phyloP scores from a whole-genome alignment of 345 rosid genomes.

The Eucalyptus erythrocorys region DNA sequence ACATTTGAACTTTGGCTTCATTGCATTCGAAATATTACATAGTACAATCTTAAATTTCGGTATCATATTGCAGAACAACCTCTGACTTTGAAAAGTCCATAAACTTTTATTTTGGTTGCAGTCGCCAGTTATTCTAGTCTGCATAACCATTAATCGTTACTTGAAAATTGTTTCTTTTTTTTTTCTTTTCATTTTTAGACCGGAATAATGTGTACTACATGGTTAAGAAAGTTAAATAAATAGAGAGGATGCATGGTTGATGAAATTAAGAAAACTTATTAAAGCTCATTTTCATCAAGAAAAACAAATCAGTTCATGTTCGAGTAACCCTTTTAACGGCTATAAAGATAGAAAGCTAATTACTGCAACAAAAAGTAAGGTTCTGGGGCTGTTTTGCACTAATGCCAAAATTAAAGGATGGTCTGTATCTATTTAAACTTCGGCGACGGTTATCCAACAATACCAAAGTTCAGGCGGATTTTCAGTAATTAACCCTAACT shows the following conservation, averaged over 20 bases:
- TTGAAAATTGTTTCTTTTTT: neutral
- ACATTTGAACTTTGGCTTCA: neutral
- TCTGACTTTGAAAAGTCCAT: neutral
- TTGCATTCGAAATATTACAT: neutral
- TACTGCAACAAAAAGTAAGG: neutral
- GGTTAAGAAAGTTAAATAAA: neutral
- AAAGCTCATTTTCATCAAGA: neutral
- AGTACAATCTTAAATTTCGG: neutral
- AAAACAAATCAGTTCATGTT: neutral
- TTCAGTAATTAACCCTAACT: neutral
- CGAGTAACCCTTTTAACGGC: neutral
- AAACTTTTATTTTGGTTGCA: neutral
- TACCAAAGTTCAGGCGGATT: neutral
- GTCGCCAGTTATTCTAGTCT: neutral
- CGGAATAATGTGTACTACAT: neutral
- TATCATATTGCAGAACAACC: neutral
- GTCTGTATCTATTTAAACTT: neutral
- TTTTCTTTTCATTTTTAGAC: neutral
- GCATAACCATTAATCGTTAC: neutral
- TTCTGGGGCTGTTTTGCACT: too few relatives aligned
- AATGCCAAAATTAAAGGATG: neutral
- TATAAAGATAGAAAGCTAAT: neutral
- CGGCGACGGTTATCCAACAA: neutral
- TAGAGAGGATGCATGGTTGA: neutral
- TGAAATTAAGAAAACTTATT: neutral